phyloP scores from a whole-genome alignment of 176 grass and related monocot genomes.

The Urochloa ruziziensis region DNA sequence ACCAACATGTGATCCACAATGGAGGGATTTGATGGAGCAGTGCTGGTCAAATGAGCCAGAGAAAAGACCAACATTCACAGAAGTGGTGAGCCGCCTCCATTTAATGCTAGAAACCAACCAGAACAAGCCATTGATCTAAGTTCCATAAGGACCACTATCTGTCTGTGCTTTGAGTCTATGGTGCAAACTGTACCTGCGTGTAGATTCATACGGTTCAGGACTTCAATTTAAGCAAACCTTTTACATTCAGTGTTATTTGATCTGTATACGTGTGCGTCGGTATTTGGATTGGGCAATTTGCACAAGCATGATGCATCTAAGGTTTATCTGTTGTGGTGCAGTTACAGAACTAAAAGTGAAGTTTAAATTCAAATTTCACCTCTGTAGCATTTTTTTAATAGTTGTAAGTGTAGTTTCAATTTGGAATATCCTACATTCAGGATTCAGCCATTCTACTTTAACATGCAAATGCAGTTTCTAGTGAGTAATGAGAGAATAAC shows the following conservation, averaged over 20 bases:
- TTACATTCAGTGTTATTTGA: neutral
- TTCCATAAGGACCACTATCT: neutral
- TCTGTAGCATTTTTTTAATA: neutral
- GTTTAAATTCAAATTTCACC: neutral
- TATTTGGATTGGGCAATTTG: neutral
- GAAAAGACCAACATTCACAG: slow-evolving; percentile 56
- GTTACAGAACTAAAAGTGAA: neutral
- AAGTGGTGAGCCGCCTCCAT: slow-evolving; percentile 39
- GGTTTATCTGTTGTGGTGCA: neutral
- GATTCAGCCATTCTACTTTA: neutral
- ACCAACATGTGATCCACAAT: slow-evolving; percentile 50
- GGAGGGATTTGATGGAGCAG: slow-evolving; percentile 67
- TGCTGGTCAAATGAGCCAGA: slow-evolving; percentile 61
- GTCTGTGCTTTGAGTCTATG: neutral
- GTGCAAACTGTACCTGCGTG: neutral
- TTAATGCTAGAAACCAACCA: slow-evolving; percentile 44
- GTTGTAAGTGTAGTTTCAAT: neutral
- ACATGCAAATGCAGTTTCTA: neutral
- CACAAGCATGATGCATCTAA: neutral
- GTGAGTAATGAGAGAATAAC: neutral
- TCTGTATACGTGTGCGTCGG: neutral
- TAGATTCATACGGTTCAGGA: neutral
- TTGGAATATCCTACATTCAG: too few relatives aligned
- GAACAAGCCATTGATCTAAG: neutral
- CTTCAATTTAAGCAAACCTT: neutral